phyloP scores from a whole-genome alignment of 2,329 filamentous ascomycete genomes.

The Colletotrichum paranaense region DNA sequence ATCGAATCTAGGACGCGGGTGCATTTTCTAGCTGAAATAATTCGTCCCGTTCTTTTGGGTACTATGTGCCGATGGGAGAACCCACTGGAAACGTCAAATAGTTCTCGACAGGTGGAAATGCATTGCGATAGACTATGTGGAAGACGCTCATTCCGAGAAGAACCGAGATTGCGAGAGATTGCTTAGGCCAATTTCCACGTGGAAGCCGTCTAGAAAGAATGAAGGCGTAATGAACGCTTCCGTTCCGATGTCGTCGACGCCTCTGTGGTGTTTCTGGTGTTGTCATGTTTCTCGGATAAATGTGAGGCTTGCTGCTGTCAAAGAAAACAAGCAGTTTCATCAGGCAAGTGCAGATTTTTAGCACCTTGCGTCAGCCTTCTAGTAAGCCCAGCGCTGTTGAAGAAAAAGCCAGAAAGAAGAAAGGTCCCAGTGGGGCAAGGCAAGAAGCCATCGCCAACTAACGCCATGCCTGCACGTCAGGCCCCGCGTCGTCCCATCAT shows the following conservation, averaged over 20 bases:
- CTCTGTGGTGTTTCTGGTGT: background rate
- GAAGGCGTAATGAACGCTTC: background rate
- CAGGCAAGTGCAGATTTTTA: background rate
- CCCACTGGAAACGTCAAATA: background rate
- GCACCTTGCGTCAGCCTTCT: background rate
- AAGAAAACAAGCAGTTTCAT: constrained; percentile 12
- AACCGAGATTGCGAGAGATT: background rate
- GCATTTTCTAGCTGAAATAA: background rate
- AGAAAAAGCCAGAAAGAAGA: background rate
- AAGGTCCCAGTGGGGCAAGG: background rate
- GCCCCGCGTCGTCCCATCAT: constrained; percentile 13
- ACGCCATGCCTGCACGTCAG: constrained; percentile 13
- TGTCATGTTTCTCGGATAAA: background rate
- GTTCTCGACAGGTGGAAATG: background rate
- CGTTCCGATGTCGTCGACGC: background rate
- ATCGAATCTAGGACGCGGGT: background rate
- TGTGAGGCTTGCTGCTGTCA: background rate
- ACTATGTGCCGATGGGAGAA: background rate
- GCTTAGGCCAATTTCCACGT: background rate
- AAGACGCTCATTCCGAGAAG: background rate
- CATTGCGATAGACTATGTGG: background rate
- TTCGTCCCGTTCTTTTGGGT: background rate
- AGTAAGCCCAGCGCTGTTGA: background rate
- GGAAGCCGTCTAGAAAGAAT: constrained; percentile 8
- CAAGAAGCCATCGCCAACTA: constrained; percentile 8